Evolutionary conservation across 2,329 filamentous ascomycete genomes (phyloP), one percentile per base, ranked within the genome.

Genomic region (Talaromyces funiculosus): DNA sequence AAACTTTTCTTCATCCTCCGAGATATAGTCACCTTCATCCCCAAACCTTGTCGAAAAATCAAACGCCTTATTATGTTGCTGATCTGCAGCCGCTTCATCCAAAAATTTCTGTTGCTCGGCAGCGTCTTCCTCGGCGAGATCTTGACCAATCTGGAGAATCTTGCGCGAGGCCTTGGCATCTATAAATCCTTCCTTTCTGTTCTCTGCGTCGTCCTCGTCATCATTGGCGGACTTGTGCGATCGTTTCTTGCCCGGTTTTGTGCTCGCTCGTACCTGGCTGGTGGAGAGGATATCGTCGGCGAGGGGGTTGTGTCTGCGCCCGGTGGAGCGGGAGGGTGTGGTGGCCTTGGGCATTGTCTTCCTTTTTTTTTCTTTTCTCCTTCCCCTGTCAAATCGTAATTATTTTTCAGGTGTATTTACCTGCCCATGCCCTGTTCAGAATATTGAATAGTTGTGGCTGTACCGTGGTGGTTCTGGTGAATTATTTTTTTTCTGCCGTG

Each of bases 121-220:
- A 60, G 82, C 83, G 59, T 93, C 90, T 73, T 97, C 93, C 43
- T 94, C 90, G 14, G 86, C 88, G 14, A 99, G 81, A 71, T 96
- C 90, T 69, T 92, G 89, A 59, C 93, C 93, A 68, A 97, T 90
- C 66, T 89, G 86, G 63, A 99, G 73, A 72, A 99, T 99, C 69
- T 90, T 92, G 67, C 87, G 84, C 61, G 93, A 96, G 18, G 92
- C 87, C 73, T 90, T 92, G 61, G 92, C 87, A 74, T 97, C 92
- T 63, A 99, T 86, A 70, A 89, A 97, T 65, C 82, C 80, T 63
- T 89, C 85, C 14, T 22, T 45, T 18, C 56, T 38, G 5, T 35
- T 58, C 0, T 18, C 24, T 6, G 16, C 38, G 2, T 29, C 55
- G 6, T n/a, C 82, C 61, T 85, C 82, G 9, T 82, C 81, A 33